These are phyloP conservation scores for Vitis amurensis DNA, from an alignment of 164 flowering plant genomes.

Conservation along the genomic window DNA sequence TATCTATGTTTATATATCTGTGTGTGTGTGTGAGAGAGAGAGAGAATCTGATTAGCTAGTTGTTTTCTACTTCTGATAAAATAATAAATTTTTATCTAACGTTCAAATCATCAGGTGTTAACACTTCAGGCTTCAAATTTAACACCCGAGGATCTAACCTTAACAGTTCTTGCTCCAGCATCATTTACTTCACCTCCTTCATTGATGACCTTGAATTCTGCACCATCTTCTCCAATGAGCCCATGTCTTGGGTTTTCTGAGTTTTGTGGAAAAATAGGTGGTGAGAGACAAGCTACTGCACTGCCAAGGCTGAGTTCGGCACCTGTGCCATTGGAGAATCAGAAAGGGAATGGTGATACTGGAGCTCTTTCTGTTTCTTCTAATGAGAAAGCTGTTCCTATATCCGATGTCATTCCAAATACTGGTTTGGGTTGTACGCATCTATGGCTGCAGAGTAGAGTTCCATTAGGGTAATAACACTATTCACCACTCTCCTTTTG, in stretches of 20 bases:
- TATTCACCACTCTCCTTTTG: background rate
- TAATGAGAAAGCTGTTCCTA: slow-evolving; percentile 39
- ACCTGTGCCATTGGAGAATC: slow-evolving; percentile 34
- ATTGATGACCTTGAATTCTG: slow-evolving; percentile 67
- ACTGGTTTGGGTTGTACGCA: slow-evolving; percentile 77
- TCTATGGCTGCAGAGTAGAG: slow-evolving; percentile 95
- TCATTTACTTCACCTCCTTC: slow-evolving; percentile 82
- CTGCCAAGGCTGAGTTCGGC: slow-evolving; percentile 38
- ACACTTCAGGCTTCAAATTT: slow-evolving; percentile 95
- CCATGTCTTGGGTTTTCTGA: slow-evolving; percentile 65
- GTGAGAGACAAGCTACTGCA: slow-evolving; percentile 29
- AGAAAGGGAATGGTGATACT: slow-evolving; percentile 32
- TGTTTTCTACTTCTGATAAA: too few species aligned
- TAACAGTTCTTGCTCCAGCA: slow-evolving; percentile 98
- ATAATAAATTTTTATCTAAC: slow-evolving; percentile 10
- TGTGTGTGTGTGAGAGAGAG: too few species aligned
- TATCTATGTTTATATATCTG: background rate
- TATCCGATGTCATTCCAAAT: slow-evolving; percentile 64
- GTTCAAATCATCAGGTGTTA: slow-evolving; percentile 57
- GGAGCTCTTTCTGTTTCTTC: slow-evolving; percentile 39
- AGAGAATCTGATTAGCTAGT: too few species aligned
- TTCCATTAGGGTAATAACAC: slow-evolving; percentile 87
- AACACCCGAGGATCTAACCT: slow-evolving; percentile 81
- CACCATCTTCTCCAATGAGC: slow-evolving; percentile 76
- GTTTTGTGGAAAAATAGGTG: slow-evolving; percentile 33